phyloP scores from a whole-genome alignment of 768 basidiomycete genomes.

The Hygrophorus pudorinus region DNA sequence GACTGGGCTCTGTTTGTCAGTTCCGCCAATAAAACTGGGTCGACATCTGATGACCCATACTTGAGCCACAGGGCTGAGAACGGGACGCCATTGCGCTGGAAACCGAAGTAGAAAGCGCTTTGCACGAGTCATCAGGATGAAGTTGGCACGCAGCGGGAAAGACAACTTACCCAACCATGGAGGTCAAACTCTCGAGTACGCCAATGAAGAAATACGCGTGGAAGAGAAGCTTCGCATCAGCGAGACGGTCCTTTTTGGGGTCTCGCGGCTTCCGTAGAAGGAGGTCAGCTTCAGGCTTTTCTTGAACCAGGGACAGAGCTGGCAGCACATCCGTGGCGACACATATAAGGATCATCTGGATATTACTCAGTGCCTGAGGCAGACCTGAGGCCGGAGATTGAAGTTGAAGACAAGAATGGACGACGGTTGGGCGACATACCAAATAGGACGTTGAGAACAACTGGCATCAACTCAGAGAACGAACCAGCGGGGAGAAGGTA shows the following conservation, averaged over 20 bases:
- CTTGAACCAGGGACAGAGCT: slow-evolving; percentile 45
- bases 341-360: slow-evolving; percentile 41
- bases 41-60: slow-evolving; percentile 29
- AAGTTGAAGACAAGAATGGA: background rate
- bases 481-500: slow-evolving; percentile 42
- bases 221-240: slow-evolving; percentile 39
- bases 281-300: slow-evolving; percentile 53
- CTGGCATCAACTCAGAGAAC: slow-evolving; percentile 55
- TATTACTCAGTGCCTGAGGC: slow-evolving; percentile 27
- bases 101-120: slow-evolving; percentile 29
- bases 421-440: slow-evolving; percentile 6
- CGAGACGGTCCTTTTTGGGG: slow-evolving; percentile 44
- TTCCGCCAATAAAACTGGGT: slow-evolving; percentile 28
- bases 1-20: slow-evolving; percentile 37
- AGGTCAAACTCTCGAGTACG: slow-evolving; percentile 33
- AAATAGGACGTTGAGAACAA: slow-evolving; percentile 36
- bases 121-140: background rate
- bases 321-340: slow-evolving; percentile 47
- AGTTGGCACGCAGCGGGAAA: background rate
- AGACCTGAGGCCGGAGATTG: slow-evolving; percentile 5
- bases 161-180: slow-evolving; percentile 35
- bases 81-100: slow-evolving; percentile 35
- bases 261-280: slow-evolving; percentile 46
- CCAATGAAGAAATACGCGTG: slow-evolving; percentile 55
- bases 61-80: slow-evolving; percentile 37